These are phyloP conservation scores for Tolypocladium amazonense DNA, from an alignment of 2,329 filamentous ascomycete genomes.

Conservation along the genomic window DNA sequence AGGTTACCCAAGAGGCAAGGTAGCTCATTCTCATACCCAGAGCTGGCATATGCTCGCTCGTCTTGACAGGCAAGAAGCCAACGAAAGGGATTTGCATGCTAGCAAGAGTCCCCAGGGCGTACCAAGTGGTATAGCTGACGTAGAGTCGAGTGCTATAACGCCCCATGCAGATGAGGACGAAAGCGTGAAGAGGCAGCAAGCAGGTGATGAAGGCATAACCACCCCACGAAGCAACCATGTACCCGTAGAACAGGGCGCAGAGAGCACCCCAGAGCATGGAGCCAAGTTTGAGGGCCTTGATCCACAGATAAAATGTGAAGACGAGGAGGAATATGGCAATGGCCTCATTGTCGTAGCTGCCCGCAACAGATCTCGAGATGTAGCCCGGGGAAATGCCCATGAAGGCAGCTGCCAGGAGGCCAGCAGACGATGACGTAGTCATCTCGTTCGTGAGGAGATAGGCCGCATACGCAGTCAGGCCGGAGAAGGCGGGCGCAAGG, in stretches of 20 bases:
- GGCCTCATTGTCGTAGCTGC: constrained; percentile 98
- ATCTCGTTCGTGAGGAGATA: constrained; percentile 97
- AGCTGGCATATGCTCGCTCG: constrained; percentile 97
- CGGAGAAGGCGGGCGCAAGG: constrained; percentile 88
- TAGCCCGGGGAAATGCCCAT: constrained; percentile 98
- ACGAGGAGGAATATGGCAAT: constrained; percentile 98
- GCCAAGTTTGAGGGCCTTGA: constrained; percentile 93
- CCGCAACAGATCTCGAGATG: constrained; percentile 93
- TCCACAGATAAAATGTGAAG: constrained; percentile 98
- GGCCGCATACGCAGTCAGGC: constrained; percentile 81
- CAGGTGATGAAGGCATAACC: constrained; percentile 99
- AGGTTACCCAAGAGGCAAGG: background rate
- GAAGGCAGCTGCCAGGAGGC: constrained; percentile 85
- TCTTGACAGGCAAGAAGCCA: constrained; percentile 90
- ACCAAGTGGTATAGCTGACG: constrained; percentile 97
- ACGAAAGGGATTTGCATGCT: constrained; percentile 99
- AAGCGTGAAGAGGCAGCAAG: constrained; percentile 84
- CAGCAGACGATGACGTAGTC: constrained; percentile 88
- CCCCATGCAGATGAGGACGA: constrained; percentile 94
- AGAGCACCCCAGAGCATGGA: constrained; percentile 95
- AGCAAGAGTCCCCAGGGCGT: constrained; percentile 85
- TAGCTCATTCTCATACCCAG: constrained; percentile 50
- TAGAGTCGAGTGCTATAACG: constrained; percentile 90
- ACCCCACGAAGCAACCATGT: constrained; percentile 99
- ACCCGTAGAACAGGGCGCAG: constrained; percentile 93